Evolutionary conservation across 2,329 filamentous ascomycete genomes (phyloP), one percentile per base, ranked within the genome.

Genomic region (Neonectria coccinea): DNA sequence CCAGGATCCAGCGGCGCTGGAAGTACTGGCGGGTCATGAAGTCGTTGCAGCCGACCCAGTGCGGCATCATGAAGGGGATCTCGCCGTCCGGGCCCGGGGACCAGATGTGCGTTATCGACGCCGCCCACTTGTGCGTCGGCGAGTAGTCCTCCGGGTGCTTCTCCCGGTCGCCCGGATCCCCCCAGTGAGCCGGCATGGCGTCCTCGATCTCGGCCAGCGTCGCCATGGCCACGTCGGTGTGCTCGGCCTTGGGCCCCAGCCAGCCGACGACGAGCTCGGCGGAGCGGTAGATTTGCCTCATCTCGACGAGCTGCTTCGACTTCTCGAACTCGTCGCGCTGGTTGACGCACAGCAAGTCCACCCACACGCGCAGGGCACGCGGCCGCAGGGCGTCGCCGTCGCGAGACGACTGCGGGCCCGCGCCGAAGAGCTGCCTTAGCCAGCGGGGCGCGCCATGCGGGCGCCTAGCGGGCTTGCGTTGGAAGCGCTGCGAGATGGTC

Each of bases 1-100:
- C 78, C 2, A 79, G 68, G 50, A 79, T 79, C 78, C 78, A 79
- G 2, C 72, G 74, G 7, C 78, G 76, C 31, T 76, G 74, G 56
- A 79, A 79, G 56, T 77, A 78, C 2, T 73, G 70, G 5, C 78
- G 71, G 33, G 61, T 68, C 42, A 78, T 65, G 45, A 79, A 78
- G 47, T 75, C 75, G 9, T 61, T 65, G 11, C 65, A 65, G 12
- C 73, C 73, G 29, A 67, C 61, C 59, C 69, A 66, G 63, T 71
- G 73, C 2, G 69, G 68, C 39, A 71, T 42, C 39, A 69, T 73
- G 11, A 69, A 66, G 9, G 72, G 71, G 14, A 66, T 62, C 44
- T 72, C 65, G 52, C 70, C 71, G 22, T 74, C 60, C 16, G 71
- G 67, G 1, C 59, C 59, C 1, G 66, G 59, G 11, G 70, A 56